Evolutionary conservation across 2,329 filamentous ascomycete genomes (phyloP), one percentile per base, ranked within the genome.

Genomic region (Colletotrichum sp.): DNA sequence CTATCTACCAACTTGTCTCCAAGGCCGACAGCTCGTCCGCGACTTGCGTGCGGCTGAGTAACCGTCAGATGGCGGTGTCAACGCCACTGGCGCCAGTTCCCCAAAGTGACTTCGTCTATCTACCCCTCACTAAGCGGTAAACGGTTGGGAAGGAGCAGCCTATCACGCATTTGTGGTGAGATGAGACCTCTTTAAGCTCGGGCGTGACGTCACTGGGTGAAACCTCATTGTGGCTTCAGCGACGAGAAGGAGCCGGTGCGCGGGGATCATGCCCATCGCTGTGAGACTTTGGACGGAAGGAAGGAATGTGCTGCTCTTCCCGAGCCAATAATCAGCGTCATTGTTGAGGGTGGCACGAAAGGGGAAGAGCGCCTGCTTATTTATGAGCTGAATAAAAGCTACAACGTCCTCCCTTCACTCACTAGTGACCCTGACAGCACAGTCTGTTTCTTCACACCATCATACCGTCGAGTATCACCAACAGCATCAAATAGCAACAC

Each of bases 201-300:
- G 30, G 18, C 18, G 12, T 61, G 59, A 61, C 59, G 59, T 61
- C 59, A 61, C 28, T 32, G 12, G 18, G 26, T 61, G 59, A 61
- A 61, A 32, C 6, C 43, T 52, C 43, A 1, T 28, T 34, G 59
- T 61, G 59, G 59, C 59, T 61, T 61, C 59, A 32, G 16, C 16
- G 16, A 18, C 16, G 59, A 32, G 26, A 13, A 34, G 16, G 59
- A 30, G 59, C 59, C 59, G 30, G 26, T 26, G 59, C 30, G 59
- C 59, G 59, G 59, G 59, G 59, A 61, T 61, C 48, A 24, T 34
- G 30, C 16, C 63, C 59, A 55, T 69, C 30, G 16, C n/a, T 52
- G 39, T 16, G n/a, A 64, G 26, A 15, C n/a, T 21, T 55, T 24
- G 26, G 64, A 15, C 26, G 59, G 16, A 65, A 15, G n/a, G 24